Percentiles rank a stretch among this genome's conserved stretches.
phyloP scores from a whole-genome alignment of 345 rosid genomes.

The Firmiana major region DNA sequence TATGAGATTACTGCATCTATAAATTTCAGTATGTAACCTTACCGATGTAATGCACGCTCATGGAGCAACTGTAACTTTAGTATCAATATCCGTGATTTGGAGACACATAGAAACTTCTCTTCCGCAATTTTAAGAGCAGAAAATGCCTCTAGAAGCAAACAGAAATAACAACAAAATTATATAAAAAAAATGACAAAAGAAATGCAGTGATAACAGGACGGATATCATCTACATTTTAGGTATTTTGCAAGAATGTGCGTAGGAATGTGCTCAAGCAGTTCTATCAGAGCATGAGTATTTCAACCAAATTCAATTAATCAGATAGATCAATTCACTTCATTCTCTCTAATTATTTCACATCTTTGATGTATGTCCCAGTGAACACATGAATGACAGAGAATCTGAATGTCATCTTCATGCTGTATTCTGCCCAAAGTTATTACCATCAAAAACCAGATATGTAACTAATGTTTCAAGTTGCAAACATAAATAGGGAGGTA shows the following conservation, averaged over 20 bases:
- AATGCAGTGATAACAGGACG: background rate
- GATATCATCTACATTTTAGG: background rate
- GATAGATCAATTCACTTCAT: background rate
- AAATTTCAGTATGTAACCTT: slow-evolving; percentile 20
- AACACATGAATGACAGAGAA: background rate
- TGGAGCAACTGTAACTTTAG: slow-evolving; percentile 91
- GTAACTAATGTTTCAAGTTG: slow-evolving; percentile 1
- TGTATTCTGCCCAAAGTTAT: background rate
- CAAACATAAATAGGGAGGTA: background rate
- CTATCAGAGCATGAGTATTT: background rate
- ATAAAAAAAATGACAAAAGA: background rate
- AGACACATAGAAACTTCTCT: slow-evolving; percentile 67
- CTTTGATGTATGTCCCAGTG: background rate
- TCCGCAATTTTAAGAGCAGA: slow-evolving; percentile 79
- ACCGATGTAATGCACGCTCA: slow-evolving; percentile 88
- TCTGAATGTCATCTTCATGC: background rate
- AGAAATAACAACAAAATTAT: slow-evolving; percentile 11
- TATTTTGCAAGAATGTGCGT: background rate
- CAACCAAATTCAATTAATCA: slow-evolving; percentile 5
- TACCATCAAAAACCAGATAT: background rate
- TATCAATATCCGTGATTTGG: slow-evolving; percentile 71
- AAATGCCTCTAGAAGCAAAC: slow-evolving; percentile 62
- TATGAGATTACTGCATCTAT: background rate
- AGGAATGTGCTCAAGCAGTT: background rate
- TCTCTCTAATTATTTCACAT: background rate